phyloP scores from a whole-genome alignment of 2,329 filamentous ascomycete genomes.

The Xylariaceae sp. region DNA sequence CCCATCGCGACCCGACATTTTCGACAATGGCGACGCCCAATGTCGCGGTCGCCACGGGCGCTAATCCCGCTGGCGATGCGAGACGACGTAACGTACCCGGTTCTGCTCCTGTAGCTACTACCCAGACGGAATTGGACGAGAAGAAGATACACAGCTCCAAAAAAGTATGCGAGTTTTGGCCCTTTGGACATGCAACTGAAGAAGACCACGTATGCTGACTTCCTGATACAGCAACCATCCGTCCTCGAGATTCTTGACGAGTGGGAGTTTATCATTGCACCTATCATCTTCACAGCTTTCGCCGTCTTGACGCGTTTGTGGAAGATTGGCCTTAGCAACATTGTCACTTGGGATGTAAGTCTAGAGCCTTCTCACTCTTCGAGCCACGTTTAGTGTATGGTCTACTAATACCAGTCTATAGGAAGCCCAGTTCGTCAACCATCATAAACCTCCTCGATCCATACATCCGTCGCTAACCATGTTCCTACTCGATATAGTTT shows the following conservation, averaged over 20 bases:
- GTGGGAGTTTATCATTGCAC: conserved; percentile 60
- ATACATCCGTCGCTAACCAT: conserved; percentile 25
- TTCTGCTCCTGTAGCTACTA: conserved; percentile 34
- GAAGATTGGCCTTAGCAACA: conserved; percentile 65
- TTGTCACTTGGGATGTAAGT: conserved; percentile 60
- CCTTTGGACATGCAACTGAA: too few species aligned
- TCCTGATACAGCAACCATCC: conserved; percentile 43
- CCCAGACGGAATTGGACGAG: conserved; percentile 50
- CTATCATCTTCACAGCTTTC: conserved; percentile 57
- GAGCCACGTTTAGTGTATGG: neutral
- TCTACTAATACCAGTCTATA: conserved; percentile 19
- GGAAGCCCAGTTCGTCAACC: conserved; percentile 55
- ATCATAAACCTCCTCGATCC: conserved; percentile 3
- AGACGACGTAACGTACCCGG: conserved; percentile 53
- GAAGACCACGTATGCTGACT: conserved; percentile 9
- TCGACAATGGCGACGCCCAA: conserved; percentile 56
- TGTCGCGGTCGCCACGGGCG: conserved; percentile 56
- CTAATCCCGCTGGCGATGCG: conserved; percentile 51
- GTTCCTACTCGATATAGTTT: conserved; percentile 52
- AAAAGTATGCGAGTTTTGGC: conserved; percentile 43
- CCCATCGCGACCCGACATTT: conserved; percentile 2
- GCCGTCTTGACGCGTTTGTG: conserved; percentile 65
- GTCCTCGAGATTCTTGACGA: conserved; percentile 60
- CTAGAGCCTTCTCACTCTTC: neutral
- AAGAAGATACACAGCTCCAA: conserved; percentile 53